Evolutionary conservation across 352 stramenopile species (phyloP).

Genomic region (Ophiocytium majus): DNA sequence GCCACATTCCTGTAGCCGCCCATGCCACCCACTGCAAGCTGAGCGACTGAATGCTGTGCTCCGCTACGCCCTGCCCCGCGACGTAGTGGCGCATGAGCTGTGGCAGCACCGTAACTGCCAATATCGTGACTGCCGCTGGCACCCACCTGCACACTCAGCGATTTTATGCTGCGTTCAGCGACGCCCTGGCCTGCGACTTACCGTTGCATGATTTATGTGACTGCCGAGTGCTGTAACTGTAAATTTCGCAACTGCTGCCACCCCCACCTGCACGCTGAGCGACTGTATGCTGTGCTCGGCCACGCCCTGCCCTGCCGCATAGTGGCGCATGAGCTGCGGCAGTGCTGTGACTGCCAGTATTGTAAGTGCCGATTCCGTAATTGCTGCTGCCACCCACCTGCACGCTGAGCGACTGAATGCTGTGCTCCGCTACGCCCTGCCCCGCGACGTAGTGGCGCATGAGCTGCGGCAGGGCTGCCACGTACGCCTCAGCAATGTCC

Average conservation of each 20-base stretch:
- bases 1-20: too few relatives aligned
- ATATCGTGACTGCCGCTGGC: too few relatives aligned
- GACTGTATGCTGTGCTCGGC: background rate
- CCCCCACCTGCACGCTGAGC: constrained; percentile 6
- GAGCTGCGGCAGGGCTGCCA: constrained; percentile 60
- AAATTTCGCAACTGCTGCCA: too few relatives aligned
- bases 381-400: constrained; percentile 13
- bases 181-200: constrained; percentile 56
- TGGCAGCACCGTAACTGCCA: constrained; percentile 54
- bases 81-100: constrained; percentile 69
- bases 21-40: background rate
- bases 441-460: constrained; percentile 68
- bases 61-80: constrained; percentile 63
- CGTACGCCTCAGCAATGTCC: constrained; percentile 69
- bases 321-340: too few relatives aligned
- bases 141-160: background rate
- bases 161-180: background rate
- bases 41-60: background rate
- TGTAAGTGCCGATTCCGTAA: too few relatives aligned
- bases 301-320: constrained; percentile 55
- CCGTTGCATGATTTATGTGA: too few relatives aligned
- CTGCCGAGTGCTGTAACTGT: too few relatives aligned
- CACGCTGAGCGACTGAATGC: constrained; percentile 3
- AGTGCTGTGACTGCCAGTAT: too few relatives aligned
- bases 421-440: constrained; percentile 64